phyloP scores from a whole-genome alignment of 257 asterid genomes.

The Fraxinus anomala region DNA sequence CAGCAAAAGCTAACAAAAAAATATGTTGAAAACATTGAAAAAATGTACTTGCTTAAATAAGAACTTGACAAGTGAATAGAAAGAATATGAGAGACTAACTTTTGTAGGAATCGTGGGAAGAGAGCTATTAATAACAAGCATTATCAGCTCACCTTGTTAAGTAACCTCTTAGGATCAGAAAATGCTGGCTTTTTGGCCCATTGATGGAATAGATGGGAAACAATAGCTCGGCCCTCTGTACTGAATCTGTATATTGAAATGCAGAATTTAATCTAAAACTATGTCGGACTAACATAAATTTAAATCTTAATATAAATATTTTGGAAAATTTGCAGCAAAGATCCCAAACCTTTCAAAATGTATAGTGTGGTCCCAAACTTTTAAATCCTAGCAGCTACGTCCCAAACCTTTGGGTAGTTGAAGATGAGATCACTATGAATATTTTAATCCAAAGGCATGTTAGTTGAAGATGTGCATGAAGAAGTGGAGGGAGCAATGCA shows the following conservation, averaged over 20 bases:
- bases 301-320: not conserved
- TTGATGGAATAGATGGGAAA: constrained; percentile 86
- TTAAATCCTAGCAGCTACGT: too few species aligned
- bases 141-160: constrained; percentile 62
- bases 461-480: too few species aligned
- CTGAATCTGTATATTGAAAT: constrained; percentile 52
- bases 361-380: too few species aligned
- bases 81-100: constrained; percentile 20
- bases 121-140: constrained; percentile 2
- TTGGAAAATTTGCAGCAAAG: too few species aligned
- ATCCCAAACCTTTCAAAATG: not conserved
- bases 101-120: constrained; percentile 7
- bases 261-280: constrained; percentile 18
- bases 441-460: too few species aligned
- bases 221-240: constrained; percentile 67
- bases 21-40: constrained; percentile 8
- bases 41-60: constrained; percentile 13
- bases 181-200: constrained; percentile 99
- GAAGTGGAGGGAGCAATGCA: too few species aligned
- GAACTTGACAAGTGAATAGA: constrained; percentile 11
- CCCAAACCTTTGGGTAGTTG: too few species aligned
- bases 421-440: too few species aligned
- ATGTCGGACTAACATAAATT: constrained; percentile 13
- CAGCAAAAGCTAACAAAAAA: not conserved
- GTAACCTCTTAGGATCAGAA: constrained; percentile 88